Evolutionary conservation across 208 protist genomes (phyloP), one percentile per base, ranked within the genome.

Genomic region (Endotrypanum monterogeii): DNA sequence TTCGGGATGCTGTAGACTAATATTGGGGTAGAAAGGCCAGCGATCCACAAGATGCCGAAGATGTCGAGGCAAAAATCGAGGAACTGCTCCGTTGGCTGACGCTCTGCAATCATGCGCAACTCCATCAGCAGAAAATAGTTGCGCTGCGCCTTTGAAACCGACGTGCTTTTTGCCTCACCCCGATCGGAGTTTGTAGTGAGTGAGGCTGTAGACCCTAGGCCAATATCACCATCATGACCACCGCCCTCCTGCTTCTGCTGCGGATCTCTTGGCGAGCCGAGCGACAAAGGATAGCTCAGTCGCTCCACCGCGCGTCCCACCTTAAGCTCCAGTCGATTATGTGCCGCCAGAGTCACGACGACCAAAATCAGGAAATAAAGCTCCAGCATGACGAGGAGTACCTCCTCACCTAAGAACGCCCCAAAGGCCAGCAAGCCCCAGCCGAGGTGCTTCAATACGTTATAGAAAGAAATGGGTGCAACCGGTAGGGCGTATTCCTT

Each of bases 41-140:
- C 78, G 54, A 95, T 76, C 90, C 92, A 96, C 32, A 96, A 37
- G 54, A 95, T 80, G 55, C 92, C 92, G 73, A 95, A 95, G 30
- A 90, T 87, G 70, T 96, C 92, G n/a, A 96, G 82, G 56, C 81
- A 92, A 50, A 96, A 89, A 78, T 95, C 84, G 9, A 96, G 78
- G 20, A 92, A 88, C 78, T 89, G 79, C 78, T 95, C 85, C 37
- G 89, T 82, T 28, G 87, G 84, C 70, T 89, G 84, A 18, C 80
- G 87, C 62, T 90, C 80, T 41, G 85, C 78, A 28, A 86, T 85
- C 63, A 91, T 75, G 68, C 63, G 68, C 62, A 88, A 80, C 79
- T 96, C 92, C 63, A 83, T 71, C 6, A 54, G 55, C n/a, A 84
- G 71, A 78, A 96, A 96, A 68, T 84, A 67, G 48, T 80, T 62